Base-by-base conservation (phyloP, 1,284 basidiomycete genomes). In the Fomitiporia mediterranea region DNA sequence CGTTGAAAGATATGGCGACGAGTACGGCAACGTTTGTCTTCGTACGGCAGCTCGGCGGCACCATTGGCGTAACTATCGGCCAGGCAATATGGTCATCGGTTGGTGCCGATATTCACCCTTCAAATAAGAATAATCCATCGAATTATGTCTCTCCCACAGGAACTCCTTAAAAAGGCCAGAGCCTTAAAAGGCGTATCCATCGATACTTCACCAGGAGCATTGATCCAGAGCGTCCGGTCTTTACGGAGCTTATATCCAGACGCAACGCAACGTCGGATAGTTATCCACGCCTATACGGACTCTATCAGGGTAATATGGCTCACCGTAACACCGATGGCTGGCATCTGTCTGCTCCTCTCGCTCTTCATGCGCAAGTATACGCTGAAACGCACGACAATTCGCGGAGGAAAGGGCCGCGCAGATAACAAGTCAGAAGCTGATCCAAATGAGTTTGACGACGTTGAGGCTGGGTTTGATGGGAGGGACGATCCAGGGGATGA, bases 1-100 rank as follows among this genome's bases (percentile, higher is more conserved):
- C 89, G 0, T 63, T 88, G 23, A 84, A 83, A 62, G 87, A 91
- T 62, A 88, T 91, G 86, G 85, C 88, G 1, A 89, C 89, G 0
- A 83, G 80, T 57, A 89, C 89, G 0, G 73, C 78, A 1, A 81
- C 83, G 0, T 87, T 84, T 64, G 80, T 81, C n/a, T 84, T 92
- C 64, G 70, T 90, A 57, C 77, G 85, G 53, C 82, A 79, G 0
- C 68, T 91, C n/a, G 89, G 89, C n/a, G 89, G 84, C 3, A 87
- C 89, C 0, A 74, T 91, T 34, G 88, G 89, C 4, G 80, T 92
- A 55, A 77, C 87, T 0, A 67, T 89, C 32, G 86, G 87, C 23
- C 83, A 89, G 62, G 79, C 83, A 1, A 83, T 90, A 57, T 84
- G 83, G 60, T 71, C 82, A 2, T 81, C 79, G 51, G 79, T 86